phyloP scores from a whole-genome alignment of 2,329 filamentous ascomycete genomes.

The Cladophialophora immunda region DNA sequence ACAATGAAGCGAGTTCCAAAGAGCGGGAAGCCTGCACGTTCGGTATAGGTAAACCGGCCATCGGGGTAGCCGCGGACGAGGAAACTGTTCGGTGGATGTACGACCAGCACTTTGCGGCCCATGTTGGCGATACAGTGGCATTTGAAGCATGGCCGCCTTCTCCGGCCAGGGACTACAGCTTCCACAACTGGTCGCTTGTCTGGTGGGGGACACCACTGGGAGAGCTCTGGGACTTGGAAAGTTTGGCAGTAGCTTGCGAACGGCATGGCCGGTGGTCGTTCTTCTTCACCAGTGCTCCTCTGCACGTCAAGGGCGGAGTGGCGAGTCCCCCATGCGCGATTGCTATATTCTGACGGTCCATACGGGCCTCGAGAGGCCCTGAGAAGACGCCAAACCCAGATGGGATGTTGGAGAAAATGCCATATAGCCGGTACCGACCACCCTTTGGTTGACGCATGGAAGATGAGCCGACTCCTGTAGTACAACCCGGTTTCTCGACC shows the following conservation, averaged over 20 bases:
- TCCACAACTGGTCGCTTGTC: conserved; percentile 51
- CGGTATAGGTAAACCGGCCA: conserved; percentile 48
- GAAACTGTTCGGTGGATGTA: conserved; percentile 71
- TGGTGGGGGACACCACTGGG: conserved; percentile 55
- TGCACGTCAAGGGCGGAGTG: conserved; percentile 52
- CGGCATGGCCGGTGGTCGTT: conserved; percentile 49
- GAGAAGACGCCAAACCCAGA: too few species aligned
- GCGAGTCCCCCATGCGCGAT: conserved; percentile 34
- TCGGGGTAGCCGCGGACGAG: conserved; percentile 61
- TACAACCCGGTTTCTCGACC: background rate
- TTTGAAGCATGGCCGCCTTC: conserved; percentile 71
- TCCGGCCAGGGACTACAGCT: background rate
- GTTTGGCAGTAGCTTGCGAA: conserved; percentile 46
- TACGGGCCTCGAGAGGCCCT: background rate
- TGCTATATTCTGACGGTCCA: background rate
- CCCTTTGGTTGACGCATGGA: background rate
- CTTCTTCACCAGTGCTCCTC: conserved; percentile 53
- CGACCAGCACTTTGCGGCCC: conserved; percentile 72
- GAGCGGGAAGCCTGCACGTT: conserved; percentile 32
- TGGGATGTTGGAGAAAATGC: too few species aligned
- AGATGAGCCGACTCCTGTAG: background rate
- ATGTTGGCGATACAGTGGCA: conserved; percentile 67
- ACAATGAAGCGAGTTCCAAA: conserved; percentile 55
- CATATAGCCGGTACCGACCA: background rate
- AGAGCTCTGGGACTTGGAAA: conserved; percentile 56